Conservation (phyloP, 345 rosid species). For the Euphorbia peplus region DNA sequence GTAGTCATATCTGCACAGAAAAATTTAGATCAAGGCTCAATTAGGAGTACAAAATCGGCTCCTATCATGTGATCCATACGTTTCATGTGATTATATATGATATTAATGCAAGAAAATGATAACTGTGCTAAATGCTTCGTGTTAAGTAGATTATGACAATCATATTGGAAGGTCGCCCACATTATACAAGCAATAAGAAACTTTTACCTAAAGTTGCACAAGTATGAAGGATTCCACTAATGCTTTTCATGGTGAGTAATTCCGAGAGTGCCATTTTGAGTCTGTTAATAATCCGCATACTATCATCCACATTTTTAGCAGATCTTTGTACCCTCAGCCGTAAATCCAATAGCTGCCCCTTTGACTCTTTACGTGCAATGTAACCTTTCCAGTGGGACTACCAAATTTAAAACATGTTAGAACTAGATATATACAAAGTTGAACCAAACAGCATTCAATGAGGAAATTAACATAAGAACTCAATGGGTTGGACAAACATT, state of each 20-base stretch:
- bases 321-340: constrained; percentile 64
- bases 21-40: background rate
- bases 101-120: no score
- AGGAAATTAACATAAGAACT: background rate
- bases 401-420: constrained; percentile 16
- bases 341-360: constrained; percentile 52
- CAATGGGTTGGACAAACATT: background rate
- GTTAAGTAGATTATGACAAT: no score
- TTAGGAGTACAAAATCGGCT: no score
- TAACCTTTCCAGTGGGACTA: constrained; percentile 89
- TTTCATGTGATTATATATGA: no score
- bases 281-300: constrained; percentile 69
- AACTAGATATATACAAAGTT: background rate
- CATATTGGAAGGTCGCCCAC: background rate
- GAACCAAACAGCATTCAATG: background rate
- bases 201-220: constrained; percentile 74
- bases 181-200: background rate
- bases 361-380: constrained; percentile 63
- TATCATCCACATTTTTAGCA: constrained; percentile 78
- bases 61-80: no score
- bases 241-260: constrained; percentile 65
- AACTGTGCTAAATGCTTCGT: no score
- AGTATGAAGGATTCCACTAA: constrained; percentile 74
- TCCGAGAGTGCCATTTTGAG: constrained; percentile 76
- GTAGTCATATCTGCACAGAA: constrained; percentile 60